Evolutionary conservation across 306 rosid genomes (phyloP).

Genomic region (Trichosanthes cucumerina): DNA sequence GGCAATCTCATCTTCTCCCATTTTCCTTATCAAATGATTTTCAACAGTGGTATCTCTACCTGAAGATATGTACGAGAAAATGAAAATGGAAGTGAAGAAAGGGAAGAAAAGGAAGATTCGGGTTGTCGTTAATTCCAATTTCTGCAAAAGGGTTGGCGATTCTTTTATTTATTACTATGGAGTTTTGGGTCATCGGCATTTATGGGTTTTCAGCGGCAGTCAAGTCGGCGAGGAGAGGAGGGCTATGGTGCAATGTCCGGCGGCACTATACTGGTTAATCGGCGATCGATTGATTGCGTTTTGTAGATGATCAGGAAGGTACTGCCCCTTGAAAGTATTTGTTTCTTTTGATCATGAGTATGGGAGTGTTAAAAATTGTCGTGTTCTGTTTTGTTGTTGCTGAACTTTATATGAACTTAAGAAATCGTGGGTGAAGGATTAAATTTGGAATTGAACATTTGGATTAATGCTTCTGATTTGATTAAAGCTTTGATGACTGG

Average conservation of each 20-base stretch:
- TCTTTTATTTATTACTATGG: neutral
- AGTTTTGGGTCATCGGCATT: neutral
- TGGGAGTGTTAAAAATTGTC: neutral
- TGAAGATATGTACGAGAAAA: neutral
- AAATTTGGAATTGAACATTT: neutral
- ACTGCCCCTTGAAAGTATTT: neutral
- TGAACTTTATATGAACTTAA: neutral
- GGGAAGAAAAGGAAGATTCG: neutral
- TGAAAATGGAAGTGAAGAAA: neutral
- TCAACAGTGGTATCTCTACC: neutral
- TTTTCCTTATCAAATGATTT: neutral
- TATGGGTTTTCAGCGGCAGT: neutral
- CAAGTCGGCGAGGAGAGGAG: constrained; percentile 6
- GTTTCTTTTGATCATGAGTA: neutral
- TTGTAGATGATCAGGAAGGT: neutral
- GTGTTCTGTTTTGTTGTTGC: neutral
- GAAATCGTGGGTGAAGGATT: neutral
- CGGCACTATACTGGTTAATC: neutral
- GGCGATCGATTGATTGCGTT: neutral
- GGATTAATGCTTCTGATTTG: neutral
- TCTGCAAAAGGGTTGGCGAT: neutral
- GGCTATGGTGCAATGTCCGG: neutral
- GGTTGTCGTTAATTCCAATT: neutral
- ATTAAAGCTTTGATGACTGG: neutral
- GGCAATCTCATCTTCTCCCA: neutral